phyloP scores from a whole-genome alignment of 2,329 filamentous ascomycete genomes.

The Colletotrichum truncatum region DNA sequence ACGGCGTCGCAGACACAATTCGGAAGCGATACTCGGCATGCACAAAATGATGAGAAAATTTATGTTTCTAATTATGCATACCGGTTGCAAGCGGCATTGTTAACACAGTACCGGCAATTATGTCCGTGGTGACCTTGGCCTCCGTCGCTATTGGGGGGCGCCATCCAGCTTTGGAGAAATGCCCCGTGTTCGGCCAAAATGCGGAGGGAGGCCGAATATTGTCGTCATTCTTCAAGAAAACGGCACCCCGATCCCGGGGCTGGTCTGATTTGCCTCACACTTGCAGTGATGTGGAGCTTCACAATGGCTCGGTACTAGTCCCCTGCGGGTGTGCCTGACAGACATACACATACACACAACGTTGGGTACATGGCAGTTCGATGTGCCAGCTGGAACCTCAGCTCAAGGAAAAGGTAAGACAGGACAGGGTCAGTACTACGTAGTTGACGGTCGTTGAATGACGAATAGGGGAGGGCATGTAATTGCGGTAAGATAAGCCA shows the following conservation, averaged over 20 bases:
- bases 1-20: not conserved
- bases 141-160: not conserved
- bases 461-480: not conserved
- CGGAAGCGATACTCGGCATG: conserved; percentile 10
- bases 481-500: not conserved
- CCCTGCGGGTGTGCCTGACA: not conserved
- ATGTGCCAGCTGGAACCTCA: not conserved
- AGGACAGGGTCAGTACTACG: not conserved
- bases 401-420: not conserved
- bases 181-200: conserved; percentile 4
- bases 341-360: not conserved
- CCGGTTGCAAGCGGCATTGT: not conserved
- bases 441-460: not conserved
- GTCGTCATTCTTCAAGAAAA: conserved; percentile 9
- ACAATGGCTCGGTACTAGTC: not conserved
- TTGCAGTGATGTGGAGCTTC: not conserved
- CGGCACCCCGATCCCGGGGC: conserved; percentile 4
- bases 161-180: conserved; percentile 1
- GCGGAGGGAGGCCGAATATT: conserved; percentile 1
- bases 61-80: not conserved
- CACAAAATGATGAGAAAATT: not conserved
- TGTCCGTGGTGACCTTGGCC: not conserved
- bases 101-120: conserved; percentile 8
- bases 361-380: not conserved
- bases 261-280: not conserved